Conservation (phyloP, 2,329 filamentous ascomycete species). For the Diaporthe sp. region DNA sequence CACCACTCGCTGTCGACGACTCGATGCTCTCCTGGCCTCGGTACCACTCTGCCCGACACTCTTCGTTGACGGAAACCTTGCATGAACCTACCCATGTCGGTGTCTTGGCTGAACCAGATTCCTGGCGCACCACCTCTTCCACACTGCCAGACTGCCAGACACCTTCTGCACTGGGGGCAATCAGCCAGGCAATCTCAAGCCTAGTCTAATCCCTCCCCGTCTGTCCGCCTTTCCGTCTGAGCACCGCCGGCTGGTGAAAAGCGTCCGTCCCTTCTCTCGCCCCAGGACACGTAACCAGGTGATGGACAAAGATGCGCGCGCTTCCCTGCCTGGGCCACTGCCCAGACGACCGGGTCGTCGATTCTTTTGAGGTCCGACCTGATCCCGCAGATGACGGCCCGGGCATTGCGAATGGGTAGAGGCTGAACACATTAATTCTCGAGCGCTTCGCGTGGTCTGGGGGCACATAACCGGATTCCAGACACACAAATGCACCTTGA, state of each 20-base stretch:
- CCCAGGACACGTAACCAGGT: not conserved
- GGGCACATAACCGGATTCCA: not conserved
- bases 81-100: conserved; percentile 24
- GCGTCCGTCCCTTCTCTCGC: not conserved
- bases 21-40: conserved; percentile 5
- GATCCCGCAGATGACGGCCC: not conserved
- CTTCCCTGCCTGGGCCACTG: not conserved
- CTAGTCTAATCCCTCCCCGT: conserved; percentile 15
- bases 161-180: not conserved
- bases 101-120: conserved; percentile 22
- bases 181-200: conserved; percentile 6
- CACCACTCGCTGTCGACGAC: conserved; percentile 1
- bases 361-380: conserved; percentile 18
- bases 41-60: conserved; percentile 11
- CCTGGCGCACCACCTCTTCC: conserved; percentile 3
- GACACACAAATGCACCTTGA: not conserved
- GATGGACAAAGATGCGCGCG: not conserved
- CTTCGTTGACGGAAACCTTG: conserved; percentile 24
- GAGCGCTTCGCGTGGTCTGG: not conserved
- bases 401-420: not conserved
- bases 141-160: not conserved
- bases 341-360: conserved; percentile 14
- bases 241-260: not conserved
- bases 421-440: not conserved
- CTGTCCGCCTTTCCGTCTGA: conserved; percentile 13